phyloP scores from a whole-genome alignment of 331 rosid species.

The Malus hybrid region DNA sequence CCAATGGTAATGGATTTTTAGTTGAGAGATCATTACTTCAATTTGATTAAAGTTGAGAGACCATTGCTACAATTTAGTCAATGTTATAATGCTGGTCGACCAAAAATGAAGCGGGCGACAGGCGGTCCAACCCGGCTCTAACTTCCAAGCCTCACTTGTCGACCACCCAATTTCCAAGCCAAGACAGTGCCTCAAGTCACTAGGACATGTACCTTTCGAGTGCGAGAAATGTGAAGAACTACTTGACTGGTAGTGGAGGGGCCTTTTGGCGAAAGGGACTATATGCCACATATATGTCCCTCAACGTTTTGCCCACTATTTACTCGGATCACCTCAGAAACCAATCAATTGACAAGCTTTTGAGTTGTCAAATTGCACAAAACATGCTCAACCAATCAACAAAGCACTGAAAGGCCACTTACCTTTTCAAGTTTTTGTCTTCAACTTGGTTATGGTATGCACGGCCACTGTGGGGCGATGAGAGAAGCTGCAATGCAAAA shows the following conservation, averaged over 20 bases:
- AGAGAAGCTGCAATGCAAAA: slow-evolving; percentile 3
- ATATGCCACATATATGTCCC: not conserved
- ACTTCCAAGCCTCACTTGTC: no score
- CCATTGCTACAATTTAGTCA: no score
- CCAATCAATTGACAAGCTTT: slow-evolving; percentile 16
- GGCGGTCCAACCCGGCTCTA: no score
- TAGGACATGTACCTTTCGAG: not conserved
- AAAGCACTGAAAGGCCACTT: slow-evolving; percentile 22
- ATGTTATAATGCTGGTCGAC: no score
- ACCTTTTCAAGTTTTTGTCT: slow-evolving; percentile 9
- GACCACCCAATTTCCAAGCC: no score
- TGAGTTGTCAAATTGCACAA: slow-evolving; percentile 28
- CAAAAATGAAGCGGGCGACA: no score
- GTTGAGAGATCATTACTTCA: no score
- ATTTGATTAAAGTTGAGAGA: no score
- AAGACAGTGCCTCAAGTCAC: no score
- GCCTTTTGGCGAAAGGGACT: not conserved
- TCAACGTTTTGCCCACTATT: not conserved
- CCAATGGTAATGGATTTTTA: no score
- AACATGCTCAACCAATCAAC: slow-evolving; percentile 14
- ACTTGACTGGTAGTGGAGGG: slow-evolving; percentile 2
- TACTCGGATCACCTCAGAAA: not conserved
- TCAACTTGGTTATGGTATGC: slow-evolving; percentile 17
- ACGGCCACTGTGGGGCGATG: slow-evolving; percentile 1
- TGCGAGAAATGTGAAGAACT: not conserved